Evolutionary conservation across 139 green algal species (phyloP), one percentile per base, ranked within the genome.

Genomic region (Auxenochlorella pyrenoidosa): DNA sequence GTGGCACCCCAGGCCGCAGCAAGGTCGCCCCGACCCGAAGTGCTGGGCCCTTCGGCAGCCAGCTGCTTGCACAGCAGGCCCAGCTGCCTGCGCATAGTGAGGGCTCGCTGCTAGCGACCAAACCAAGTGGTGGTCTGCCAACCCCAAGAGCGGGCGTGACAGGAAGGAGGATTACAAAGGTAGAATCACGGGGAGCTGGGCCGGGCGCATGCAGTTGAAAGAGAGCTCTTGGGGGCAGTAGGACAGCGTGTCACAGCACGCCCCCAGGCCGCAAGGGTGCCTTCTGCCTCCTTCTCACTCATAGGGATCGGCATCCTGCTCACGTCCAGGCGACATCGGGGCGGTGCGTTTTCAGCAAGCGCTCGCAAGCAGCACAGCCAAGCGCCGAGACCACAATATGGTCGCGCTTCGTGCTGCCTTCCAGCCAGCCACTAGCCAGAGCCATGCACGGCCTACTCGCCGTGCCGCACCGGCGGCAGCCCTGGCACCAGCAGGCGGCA

Each of bases 61-160:
- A 76, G 40, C 80, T 85, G 80, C 80, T n/a, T 85, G 80, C 63
- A 60, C 44, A 85, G 60, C 63, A n/a, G 41, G 0, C 26, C 63
- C 2, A 76, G 40, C 59, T 59, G 59, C 28, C 80, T 43, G n/a
- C 80, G 80, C 79, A 84, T 84, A 15, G 51, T 22, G 36, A 22
- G 24, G 32, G 66, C 32, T 75, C 15, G n/a, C n/a, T 6, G 30
- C n/a, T 15, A 28, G 22, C 32, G 68, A 16, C 15, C 54, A 63
- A 63, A 63, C 54, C 54, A 63, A 24, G 34, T 75, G 19, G 34
- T 44, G 34, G 68, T 22, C 1, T 43, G 38, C 15, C 16, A 75
- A 28, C 34, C 15, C 34, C 34, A 26, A 44, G 68, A 13, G 12
- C 15, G n/a, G 15, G 68, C 1, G 15, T 28, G 54, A 13, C 54